Evolutionary conservation across 1,284 basidiomycete genomes (phyloP).

Genomic region (Fomes fomentarius): DNA sequence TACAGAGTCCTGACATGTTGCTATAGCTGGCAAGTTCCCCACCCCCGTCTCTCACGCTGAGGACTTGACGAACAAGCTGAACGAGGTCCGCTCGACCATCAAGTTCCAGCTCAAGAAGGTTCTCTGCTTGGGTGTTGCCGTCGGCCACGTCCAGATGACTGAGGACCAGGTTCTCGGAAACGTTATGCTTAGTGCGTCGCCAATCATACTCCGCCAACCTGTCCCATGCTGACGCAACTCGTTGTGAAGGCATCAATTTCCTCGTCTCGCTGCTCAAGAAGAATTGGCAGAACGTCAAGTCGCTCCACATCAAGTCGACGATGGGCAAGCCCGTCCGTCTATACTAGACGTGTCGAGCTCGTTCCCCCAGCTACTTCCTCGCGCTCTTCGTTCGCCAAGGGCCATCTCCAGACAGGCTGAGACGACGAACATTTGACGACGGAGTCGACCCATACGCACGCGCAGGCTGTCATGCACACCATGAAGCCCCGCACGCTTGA

Average conservation of each 20-base stretch:
- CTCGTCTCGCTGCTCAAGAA: slow-evolving; percentile 99
- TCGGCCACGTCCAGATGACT: slow-evolving; percentile 97
- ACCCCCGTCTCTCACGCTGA: slow-evolving; percentile 94
- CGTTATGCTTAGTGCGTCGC: slow-evolving; percentile 89
- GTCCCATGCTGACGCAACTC: too few relatives aligned
- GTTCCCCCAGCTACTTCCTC: slow-evolving; percentile 4
- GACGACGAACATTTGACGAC: slow-evolving; percentile 4
- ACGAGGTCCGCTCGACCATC: slow-evolving; percentile 97
- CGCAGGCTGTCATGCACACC: slow-evolving; percentile 71
- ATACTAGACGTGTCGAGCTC: slow-evolving; percentile 62
- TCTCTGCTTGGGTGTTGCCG: slow-evolving; percentile 97
- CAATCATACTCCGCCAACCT: not conserved
- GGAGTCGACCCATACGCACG: too few relatives aligned
- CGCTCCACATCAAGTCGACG: slow-evolving; percentile 97
- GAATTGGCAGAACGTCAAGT: slow-evolving; percentile 99
- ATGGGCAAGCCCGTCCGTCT: slow-evolving; percentile 99
- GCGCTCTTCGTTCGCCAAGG: slow-evolving; percentile 11
- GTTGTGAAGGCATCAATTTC: slow-evolving; percentile 99
- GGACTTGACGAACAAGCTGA: slow-evolving; percentile 91
- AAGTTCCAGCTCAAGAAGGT: slow-evolving; percentile 99
- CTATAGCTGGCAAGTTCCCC: slow-evolving; percentile 96
- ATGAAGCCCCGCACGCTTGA: slow-evolving; percentile 91
- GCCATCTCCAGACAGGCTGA: not conserved
- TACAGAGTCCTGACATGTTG: too few relatives aligned
- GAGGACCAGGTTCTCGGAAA: slow-evolving; percentile 98